Evolutionary conservation across 192 early-diverging fungal genomes (phyloP), one percentile per base, ranked within the genome.

Genomic region (Dispira simplex): DNA sequence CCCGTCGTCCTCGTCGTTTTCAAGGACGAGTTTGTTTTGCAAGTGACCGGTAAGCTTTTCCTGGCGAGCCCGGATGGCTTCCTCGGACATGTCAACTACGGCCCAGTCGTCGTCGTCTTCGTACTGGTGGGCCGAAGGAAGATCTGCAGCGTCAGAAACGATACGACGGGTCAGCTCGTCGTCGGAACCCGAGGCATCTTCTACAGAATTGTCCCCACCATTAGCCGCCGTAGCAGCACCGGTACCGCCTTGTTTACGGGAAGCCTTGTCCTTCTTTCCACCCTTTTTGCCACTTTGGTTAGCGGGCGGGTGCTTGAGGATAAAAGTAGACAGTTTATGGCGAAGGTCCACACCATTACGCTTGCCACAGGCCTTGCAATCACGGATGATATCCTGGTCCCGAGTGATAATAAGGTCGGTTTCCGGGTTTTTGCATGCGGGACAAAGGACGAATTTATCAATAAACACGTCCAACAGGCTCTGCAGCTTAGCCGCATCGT

Each of bases 361-460:
- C 64, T 83, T 79, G 55, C 96, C 96, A 68, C 96, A 98, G 8
- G 96, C 96, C 62, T 88, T 91, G 76, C 96, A 98, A 71, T 89
- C 77, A 67, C 81, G 77, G 46, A 76, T 67, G 63, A 88, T 87
- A 23, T 66, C 70, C 58, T 81, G 75, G 64, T 75, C 76, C 68
- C 78, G 79, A 28, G 75, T 82, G 54, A 90, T 82, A 51, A 73
- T 66, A 66, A 95, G 81, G 71, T 95, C 92, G 11, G 96, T 98
- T 74, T 98, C 96, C n/a, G 96, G 96, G 70, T 94, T 96, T 66
- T 81, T 82, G 82, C 96, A 98, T 56, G 81, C 82, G 16, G 76
- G 76, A 77, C 96, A 98, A 56, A 98, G 75, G 26, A 98, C 96
- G 74, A 88, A 98, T 68, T 89, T 89, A 64, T 90, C 85, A 59